Evolutionary conservation across 352 stramenopile genomes (phyloP), one percentile per base, ranked within the genome.

Genomic region (Peronospora destructor): DNA sequence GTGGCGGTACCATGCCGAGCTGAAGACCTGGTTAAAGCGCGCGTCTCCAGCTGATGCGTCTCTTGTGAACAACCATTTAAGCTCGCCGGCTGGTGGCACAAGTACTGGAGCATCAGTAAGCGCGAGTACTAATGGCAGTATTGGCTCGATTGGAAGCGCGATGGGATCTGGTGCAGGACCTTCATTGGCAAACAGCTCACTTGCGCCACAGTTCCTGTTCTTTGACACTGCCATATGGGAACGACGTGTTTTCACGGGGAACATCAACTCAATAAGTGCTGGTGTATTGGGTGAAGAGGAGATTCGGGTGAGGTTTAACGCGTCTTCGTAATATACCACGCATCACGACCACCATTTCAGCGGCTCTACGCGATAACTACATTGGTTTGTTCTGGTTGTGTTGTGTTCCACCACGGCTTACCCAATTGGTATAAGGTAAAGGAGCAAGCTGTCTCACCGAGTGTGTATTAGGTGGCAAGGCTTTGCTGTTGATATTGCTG

Each of bases 21-120:
- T 97, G 37, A 98, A 98, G 72, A 83, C 98, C 28, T 99, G 96
- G 96, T 94, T 98, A 53, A 97, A 97, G 68, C 75, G 80, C 10
- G 75, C 77, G 16, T 76, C 79, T 39, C 47, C 73, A 2, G 64
- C 79, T 17, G 76, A 91, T 57, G 58, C 71, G 21, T 76, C 80
- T 49, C 63, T 86, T 43, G 59, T 90, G 28, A 49, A 57, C 32
- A 68, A 56, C 48, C 59, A 53, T 52, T 40, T 45, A 14, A 73
- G 53, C 38, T 61, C 70, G 29, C 62, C 56, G 28, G 46, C 53
- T 35, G 62, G 56, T 1, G 35, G 41, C 7, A 62, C 73, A 36
- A 57, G 43, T 17, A 66, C 45, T 51, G 53, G 64, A 26, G 48
- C 55, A 30, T 62, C 64, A 13, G 40, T 44, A 34, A 40, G 47